Conservation (phyloP, 495 filamentous ascomycete genomes). For the Thermochaetoides thermophila region DNA sequence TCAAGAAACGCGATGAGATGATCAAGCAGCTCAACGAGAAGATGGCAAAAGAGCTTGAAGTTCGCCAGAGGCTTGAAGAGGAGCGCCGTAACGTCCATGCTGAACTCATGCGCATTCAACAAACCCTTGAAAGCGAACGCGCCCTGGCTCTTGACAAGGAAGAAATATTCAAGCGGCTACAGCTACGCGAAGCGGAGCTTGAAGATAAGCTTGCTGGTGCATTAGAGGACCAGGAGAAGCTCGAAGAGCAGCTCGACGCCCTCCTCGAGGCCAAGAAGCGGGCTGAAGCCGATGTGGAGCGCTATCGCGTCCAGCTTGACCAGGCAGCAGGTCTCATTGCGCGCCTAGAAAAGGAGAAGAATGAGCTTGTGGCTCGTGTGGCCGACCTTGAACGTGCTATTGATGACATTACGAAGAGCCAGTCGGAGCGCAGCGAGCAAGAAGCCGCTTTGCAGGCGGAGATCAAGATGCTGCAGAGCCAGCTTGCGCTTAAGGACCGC, state of each 20-base stretch:
- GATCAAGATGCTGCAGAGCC: constrained; percentile 82
- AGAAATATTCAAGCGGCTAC: constrained; percentile 93
- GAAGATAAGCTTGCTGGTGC: constrained; percentile 83
- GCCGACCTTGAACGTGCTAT: constrained; percentile 53
- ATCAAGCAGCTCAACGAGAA: constrained; percentile 74
- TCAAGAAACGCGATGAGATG: constrained; percentile 86
- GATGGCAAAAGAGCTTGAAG: constrained; percentile 60
- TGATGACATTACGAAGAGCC: constrained; percentile 46
- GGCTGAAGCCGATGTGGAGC: constrained; percentile 70
- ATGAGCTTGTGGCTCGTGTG: constrained; percentile 50
- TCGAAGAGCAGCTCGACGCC: constrained; percentile 86
- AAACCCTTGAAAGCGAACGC: constrained; percentile 88
- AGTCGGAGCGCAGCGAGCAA: constrained; percentile 52
- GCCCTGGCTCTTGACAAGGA: constrained; percentile 93
- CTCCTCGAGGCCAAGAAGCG: constrained; percentile 80
- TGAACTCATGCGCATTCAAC: constrained; percentile 77
- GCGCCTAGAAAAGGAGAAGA: constrained; percentile 72
- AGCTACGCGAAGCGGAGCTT: constrained; percentile 73
- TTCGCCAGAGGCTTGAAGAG: constrained; percentile 74
- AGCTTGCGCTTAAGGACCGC: constrained; percentile 75
- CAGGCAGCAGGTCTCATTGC: constrained; percentile 80
- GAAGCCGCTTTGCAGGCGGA: constrained; percentile 65
- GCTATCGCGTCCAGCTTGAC: constrained; percentile 68
- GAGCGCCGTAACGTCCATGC: constrained; percentile 75
- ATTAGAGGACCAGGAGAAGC: constrained; percentile 84